A percentile compares a stretch with the other conserved stretches of the same genome.
Evolutionary conservation across 2,329 filamentous ascomycete species (phyloP).

Genomic region (Helicocarpus griseus): DNA sequence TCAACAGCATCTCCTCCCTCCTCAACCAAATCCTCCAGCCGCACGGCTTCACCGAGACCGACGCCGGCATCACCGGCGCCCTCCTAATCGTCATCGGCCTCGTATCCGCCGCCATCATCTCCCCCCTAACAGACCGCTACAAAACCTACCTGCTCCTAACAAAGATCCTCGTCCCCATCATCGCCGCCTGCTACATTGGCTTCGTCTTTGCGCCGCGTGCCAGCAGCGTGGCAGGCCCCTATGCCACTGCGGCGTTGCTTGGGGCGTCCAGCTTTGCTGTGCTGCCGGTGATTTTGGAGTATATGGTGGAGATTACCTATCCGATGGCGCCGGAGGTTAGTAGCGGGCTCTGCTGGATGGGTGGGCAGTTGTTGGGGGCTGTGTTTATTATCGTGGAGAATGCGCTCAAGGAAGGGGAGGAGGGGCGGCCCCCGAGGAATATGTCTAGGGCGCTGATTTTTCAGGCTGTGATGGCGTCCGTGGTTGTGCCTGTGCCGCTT

Average conservation of each 20-base stretch:
- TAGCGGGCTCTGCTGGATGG: slow-evolving; percentile 72
- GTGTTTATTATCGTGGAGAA: slow-evolving; percentile 77
- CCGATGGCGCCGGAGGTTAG: slow-evolving; percentile 80
- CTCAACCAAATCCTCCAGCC: slow-evolving; percentile 84
- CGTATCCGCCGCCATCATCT: slow-evolving; percentile 62
- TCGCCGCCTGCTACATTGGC: slow-evolving; percentile 62
- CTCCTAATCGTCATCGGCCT: slow-evolving; percentile 84
- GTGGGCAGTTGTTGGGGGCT: slow-evolving; percentile 75
- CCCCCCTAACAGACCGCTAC: slow-evolving; percentile 74
- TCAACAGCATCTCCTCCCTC: slow-evolving; percentile 82
- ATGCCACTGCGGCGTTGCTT: slow-evolving; percentile 63
- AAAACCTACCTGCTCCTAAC: slow-evolving; percentile 68
- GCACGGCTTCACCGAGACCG: slow-evolving; percentile 71
- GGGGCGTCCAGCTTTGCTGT: slow-evolving; percentile 73
- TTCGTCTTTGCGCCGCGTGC: slow-evolving; percentile 73
- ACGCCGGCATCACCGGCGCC: slow-evolving; percentile 83
- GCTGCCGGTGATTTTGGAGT: slow-evolving; percentile 77
- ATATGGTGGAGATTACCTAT: slow-evolving; percentile 75
- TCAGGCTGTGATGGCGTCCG: slow-evolving; percentile 60
- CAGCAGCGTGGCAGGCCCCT: slow-evolving; percentile 46
- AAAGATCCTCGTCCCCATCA: slow-evolving; percentile 63
- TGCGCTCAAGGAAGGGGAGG: slow-evolving; percentile 48
- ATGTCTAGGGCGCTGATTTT: slow-evolving; percentile 73
- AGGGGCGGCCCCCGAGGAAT: slow-evolving; percentile 53
- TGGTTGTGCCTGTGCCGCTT: slow-evolving; percentile 57